Conservation (phyloP, 352 stramenopile species). For the Phytophthora cactorum region DNA sequence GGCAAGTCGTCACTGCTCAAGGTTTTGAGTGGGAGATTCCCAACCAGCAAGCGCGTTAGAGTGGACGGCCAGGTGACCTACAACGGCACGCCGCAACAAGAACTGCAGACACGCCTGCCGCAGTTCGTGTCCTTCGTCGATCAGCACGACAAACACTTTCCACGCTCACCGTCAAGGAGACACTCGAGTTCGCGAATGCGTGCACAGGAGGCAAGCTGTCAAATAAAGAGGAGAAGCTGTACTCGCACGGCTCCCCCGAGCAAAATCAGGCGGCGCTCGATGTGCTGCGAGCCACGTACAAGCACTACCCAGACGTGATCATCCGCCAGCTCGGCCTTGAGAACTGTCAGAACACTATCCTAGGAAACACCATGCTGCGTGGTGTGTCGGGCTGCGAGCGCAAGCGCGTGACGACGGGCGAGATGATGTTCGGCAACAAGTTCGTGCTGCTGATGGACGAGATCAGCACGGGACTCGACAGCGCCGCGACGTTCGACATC, state of each 20-base stretch:
- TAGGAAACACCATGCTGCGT: constrained; percentile 53
- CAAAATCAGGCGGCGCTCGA: constrained; percentile 21
- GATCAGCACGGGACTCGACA: constrained; percentile 67
- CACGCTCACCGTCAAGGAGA: constrained; percentile 59
- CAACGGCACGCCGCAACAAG: constrained; percentile 5
- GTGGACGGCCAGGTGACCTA: constrained; percentile 11
- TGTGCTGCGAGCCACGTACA: constrained; percentile 13
- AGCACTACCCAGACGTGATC: constrained; percentile 14
- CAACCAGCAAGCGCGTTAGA: neutral
- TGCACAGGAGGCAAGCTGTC: constrained; percentile 10
- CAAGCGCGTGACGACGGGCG: constrained; percentile 70
- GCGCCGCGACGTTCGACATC: constrained; percentile 57
- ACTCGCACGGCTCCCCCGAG: constrained; percentile 5
- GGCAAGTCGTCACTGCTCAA: constrained; percentile 28
- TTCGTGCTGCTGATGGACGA: constrained; percentile 62
- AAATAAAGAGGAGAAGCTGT: constrained; percentile 10
- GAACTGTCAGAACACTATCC: constrained; percentile 52
- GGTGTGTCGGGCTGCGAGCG: constrained; percentile 67
- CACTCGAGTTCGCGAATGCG: constrained; percentile 46
- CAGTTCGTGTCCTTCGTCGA: neutral
- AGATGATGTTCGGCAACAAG: constrained; percentile 81
- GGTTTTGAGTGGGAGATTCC: constrained; percentile 11
- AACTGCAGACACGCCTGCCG: neutral
- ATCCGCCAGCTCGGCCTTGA: constrained; percentile 27
- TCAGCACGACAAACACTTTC: constrained; percentile 57